Evolutionary conservation across 495 filamentous ascomycete genomes (phyloP), one percentile per base, ranked within the genome.

Genomic region (Aspergillus cavernicola): DNA sequence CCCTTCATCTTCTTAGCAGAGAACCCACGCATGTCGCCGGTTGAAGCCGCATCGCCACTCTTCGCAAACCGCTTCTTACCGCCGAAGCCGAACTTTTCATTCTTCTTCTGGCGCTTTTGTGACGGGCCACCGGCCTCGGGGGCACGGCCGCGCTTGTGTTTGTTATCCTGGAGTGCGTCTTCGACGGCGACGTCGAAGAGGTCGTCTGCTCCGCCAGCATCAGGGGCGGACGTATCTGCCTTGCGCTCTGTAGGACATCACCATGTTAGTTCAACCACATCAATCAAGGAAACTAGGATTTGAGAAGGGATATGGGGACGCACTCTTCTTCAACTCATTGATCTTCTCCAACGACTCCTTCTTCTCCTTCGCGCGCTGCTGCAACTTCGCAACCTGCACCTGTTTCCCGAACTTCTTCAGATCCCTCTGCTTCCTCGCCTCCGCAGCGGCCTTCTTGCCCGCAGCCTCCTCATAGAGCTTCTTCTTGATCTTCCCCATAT

Each of bases 351-450:
- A 68, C 12, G 86, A 89, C 58, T 93, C 86, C 62, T 83, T 84
- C 85, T 96, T 95, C 69, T 84, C 86, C 80, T 91, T 95, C 41
- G 84, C 82, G 22, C 93, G 72, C 78, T 97, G 92, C 72, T 96
- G 92, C 74, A 92, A 67, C 80, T 96, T 97, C 55, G 90, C 91
- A 57, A 95, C 84, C 79, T 98, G 93, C 55, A 97, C 93, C 74
- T 96, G 89, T 77, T 98, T 98, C 57, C 93, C 93, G 72, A 97
- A 98, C 73, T 97, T 97, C 85, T 96, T 97, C 58, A 97, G 76
- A 72, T 98, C 93, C 53, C 93, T 79, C 78, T 88, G 90, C 74
- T 88, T 87, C 66, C 90, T 82, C 22, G 93, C 93, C 69, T 98
- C 93, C 16, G 86, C 84, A 6, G 89, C 80, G 2, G 95, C 92